phyloP scores from a whole-genome alignment of 179 eudicot genomes.

The Silene coronaria region DNA sequence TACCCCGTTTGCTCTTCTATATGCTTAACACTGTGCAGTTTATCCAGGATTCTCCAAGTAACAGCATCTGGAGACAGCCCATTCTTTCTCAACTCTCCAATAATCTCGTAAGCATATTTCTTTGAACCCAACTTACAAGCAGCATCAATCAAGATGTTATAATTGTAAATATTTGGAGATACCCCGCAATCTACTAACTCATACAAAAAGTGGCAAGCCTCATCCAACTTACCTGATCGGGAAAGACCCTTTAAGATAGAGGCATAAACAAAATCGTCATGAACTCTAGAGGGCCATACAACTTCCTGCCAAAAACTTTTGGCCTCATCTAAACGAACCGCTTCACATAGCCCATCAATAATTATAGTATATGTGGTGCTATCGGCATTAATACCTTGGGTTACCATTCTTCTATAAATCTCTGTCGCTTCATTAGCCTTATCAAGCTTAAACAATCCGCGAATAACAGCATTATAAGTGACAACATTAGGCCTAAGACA shows the following conservation, averaged over 20 bases:
- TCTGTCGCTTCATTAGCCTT: constrained; percentile 53
- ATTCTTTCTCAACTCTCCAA: constrained; percentile 90
- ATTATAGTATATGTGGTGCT: constrained; percentile 54
- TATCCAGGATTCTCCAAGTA: constrained; percentile 77
- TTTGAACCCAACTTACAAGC: constrained; percentile 74
- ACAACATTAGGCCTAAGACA: constrained; percentile 61
- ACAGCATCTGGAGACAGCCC: constrained; percentile 78
- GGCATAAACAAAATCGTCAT: constrained; percentile 71
- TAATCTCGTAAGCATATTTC: constrained; percentile 70
- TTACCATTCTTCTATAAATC: constrained; percentile 40
- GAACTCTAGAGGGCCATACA: constrained; percentile 75
- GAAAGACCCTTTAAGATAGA: constrained; percentile 76
- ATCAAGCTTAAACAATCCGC: constrained; percentile 50
- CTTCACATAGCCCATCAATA: constrained; percentile 64
- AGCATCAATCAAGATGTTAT: constrained; percentile 60
- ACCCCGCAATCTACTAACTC: constrained; percentile 80
- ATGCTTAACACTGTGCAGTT: constrained; percentile 38
- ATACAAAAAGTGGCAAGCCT: constrained; percentile 78
- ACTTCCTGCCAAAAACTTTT: constrained; percentile 68
- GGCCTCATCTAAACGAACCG: constrained; percentile 47
- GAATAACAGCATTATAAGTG: constrained; percentile 66
- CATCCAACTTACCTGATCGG: constrained; percentile 45
- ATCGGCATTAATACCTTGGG: constrained; percentile 46
- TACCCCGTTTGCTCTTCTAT: neutral
- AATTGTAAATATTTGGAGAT: constrained; percentile 53